phyloP scores from a whole-genome alignment of 1,139 yeast species.

The Hemisphaericaspora subhashii region DNA sequence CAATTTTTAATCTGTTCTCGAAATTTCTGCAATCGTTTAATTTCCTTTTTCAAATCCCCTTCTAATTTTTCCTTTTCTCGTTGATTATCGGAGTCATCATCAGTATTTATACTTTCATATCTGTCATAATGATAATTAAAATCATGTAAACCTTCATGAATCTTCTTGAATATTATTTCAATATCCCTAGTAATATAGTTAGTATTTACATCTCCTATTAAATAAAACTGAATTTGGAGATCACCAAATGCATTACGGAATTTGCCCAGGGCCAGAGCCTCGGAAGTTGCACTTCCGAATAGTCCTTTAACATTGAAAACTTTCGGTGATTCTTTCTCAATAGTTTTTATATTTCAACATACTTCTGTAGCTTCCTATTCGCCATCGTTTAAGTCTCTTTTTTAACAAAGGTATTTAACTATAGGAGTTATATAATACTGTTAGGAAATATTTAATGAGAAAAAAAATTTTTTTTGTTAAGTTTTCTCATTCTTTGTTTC shows the following conservation, averaged over 20 bases:
- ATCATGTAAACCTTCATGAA: constrained; percentile 86
- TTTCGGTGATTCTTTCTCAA: background rate
- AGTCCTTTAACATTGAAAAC: no score
- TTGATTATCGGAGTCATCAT: constrained; percentile 71
- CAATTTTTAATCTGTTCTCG: constrained; percentile 96
- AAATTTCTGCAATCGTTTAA: constrained; percentile 89
- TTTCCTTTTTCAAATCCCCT: constrained; percentile 89
- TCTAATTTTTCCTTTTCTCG: constrained; percentile 95
- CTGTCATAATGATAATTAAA: constrained; percentile 56
- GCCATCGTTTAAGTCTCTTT: constrained; percentile 24
- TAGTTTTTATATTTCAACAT: constrained; percentile 20
- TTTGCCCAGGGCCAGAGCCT: no score
- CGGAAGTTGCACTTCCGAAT: background rate
- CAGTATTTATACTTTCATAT: constrained; percentile 40
- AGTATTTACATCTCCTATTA: constrained; percentile 12
- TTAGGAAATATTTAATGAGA: background rate
- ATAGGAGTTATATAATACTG: background rate
- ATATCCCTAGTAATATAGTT: constrained; percentile 54
- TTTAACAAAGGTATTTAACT: background rate
- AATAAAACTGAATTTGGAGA: no score
- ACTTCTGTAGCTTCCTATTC: constrained; percentile 50
- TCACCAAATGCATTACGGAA: no score
- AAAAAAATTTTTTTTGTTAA: constrained; percentile 3
- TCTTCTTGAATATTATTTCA: constrained; percentile 93
- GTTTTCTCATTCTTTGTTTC: background rate